phyloP scores from a whole-genome alignment of 495 filamentous ascomycete species.

The Hyaloscypha finlandica region DNA sequence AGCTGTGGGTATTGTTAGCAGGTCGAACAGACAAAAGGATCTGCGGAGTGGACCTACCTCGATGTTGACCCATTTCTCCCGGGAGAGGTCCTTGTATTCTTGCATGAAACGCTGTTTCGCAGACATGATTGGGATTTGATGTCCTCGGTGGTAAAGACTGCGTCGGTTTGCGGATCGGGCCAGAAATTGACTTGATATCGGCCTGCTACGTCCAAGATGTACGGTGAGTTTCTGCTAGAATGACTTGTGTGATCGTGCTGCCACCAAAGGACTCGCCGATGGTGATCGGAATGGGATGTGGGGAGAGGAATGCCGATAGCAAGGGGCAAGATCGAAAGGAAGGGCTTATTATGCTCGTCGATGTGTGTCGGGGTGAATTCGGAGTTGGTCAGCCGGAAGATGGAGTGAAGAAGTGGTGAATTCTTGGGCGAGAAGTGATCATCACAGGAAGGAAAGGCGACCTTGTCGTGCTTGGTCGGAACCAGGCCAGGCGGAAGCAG shows the following conservation, averaged over 20 bases:
- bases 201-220: background rate
- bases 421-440: too few species aligned
- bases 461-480: too few species aligned
- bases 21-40: background rate
- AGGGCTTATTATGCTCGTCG: too few species aligned
- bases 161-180: background rate
- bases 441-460: too few species aligned
- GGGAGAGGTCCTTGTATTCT: constrained; percentile 78
- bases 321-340: too few species aligned
- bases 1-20: constrained; percentile 47
- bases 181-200: constrained; percentile 1
- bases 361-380: too few species aligned
- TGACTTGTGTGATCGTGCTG: background rate
- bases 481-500: too few species aligned
- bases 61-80: constrained; percentile 93
- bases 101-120: constrained; percentile 82
- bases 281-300: too few species aligned
- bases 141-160: constrained; percentile 14
- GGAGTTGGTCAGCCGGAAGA: too few species aligned
- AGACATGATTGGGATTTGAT: background rate
- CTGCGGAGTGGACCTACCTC: constrained; percentile 53
- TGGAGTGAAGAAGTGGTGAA: too few species aligned
- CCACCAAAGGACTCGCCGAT: too few species aligned
- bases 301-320: too few species aligned
- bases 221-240: background rate